phyloP scores from a whole-genome alignment of 108 stramenopile genomes.

The Cylindrotheca closterium region DNA sequence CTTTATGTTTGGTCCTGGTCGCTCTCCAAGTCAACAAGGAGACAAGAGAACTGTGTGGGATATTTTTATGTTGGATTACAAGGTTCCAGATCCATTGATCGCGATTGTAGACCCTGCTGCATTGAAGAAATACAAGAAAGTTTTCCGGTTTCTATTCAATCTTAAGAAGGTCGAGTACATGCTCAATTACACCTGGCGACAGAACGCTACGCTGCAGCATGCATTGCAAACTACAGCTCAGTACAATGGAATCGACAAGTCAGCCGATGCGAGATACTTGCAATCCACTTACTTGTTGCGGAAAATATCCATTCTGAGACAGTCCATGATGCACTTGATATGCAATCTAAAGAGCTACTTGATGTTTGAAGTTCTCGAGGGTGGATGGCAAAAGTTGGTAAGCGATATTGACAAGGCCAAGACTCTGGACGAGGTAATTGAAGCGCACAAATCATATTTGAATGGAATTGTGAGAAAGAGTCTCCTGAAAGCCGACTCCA shows the following conservation, averaged over 20 bases:
- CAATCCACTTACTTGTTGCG: slow-evolving; percentile 78
- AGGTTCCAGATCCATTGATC: slow-evolving; percentile 81
- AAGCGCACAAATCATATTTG: slow-evolving; percentile 91
- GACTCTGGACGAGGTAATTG: slow-evolving; percentile 89
- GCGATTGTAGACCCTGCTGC: slow-evolving; percentile 81
- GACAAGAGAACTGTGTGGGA: slow-evolving; percentile 83
- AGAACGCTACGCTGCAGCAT: slow-evolving; percentile 87
- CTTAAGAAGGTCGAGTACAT: slow-evolving; percentile 93
- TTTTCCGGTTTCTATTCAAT: slow-evolving; percentile 91
- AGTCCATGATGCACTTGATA: slow-evolving; percentile 95
- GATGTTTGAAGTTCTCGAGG: slow-evolving; percentile 99
- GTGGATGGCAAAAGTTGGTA: slow-evolving; percentile 83
- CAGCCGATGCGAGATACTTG: slow-evolving; percentile 40
- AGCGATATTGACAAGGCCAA: slow-evolving; percentile 60
- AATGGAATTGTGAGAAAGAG: slow-evolving; percentile 76
- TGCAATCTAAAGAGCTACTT: slow-evolving; percentile 93
- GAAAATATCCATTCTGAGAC: slow-evolving; percentile 85
- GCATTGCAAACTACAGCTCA: slow-evolving; percentile 57
- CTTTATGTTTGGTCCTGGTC: slow-evolving; percentile 45
- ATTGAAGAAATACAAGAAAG: slow-evolving; percentile 69
- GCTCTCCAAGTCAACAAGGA: slow-evolving; percentile 4
- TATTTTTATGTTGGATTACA: slow-evolving; percentile 90
- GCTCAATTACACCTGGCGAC: slow-evolving; percentile 92
- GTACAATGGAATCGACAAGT: slow-evolving; percentile 43
- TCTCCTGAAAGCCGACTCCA: slow-evolving; percentile 46